Base-by-base conservation (phyloP, 768 basidiomycete genomes). In the Boletus insuetus region DNA sequence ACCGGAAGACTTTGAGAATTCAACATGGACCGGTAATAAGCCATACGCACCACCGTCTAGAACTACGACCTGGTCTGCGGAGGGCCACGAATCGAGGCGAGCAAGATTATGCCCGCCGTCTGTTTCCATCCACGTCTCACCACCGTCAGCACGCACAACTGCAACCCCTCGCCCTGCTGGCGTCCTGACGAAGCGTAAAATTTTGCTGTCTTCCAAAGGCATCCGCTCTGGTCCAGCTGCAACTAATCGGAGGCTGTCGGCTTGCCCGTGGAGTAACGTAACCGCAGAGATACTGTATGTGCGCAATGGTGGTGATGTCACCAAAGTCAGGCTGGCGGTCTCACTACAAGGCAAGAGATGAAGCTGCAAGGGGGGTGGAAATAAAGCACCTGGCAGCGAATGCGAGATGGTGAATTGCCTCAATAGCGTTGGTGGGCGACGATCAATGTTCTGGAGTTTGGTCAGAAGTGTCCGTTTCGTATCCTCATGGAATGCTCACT, bases 341-440 rank as follows among this genome's bases (percentile, higher is more conserved):
- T 78, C 69, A 41, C 74, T 72, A 62, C 74, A 75, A 32, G 82
- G 82, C 39, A 88, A 69, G 47, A 85, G 55, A 58, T 79, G 79
- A 13, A 88, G 73, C 61, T 82, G 75, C 14, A 68, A 67, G 29
- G 85, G 86, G 45, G 74, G 73, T 14, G 64, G 66, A 48, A 78
- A 74, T 40, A 87, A 72, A 16, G 78, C 66, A 12, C 73, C 73
- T 16, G 85, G 78, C 16, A 74, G 75, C 1, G 82, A 81, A 54
- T 89, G 85, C 43, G 89, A 83, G 19, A 94, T 71, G 3, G 82
- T 84, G 69, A 91, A 89, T 55, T 87, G 85, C 64, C 80, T 82
- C 29, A 93, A 75, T 4, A 94, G 76, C 3, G 90, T 92, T 10
- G 94, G 94, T 8, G 94, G 94, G 60, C 87, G 82, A 16, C 89